Base-by-base conservation (phyloP, 73 alveolate species). In the Paraurostyla sp. region DNA sequence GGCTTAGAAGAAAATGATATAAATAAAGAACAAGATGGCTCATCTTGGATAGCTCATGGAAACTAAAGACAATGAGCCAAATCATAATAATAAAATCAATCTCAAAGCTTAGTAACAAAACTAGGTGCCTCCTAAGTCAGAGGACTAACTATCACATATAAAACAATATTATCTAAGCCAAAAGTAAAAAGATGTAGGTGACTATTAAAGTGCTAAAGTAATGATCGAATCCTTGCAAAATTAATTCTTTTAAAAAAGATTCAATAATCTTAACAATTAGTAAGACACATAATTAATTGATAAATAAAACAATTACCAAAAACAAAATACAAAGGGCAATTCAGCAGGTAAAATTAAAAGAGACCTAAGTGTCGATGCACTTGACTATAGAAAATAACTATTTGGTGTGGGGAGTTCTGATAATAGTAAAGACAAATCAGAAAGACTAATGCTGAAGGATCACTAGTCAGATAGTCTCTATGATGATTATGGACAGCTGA, bases 391-490 rank as follows among this genome's bases (percentile, higher is more conserved):
- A 27, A 60, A 60, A 29, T 27, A 60, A 23, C 4, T 60, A 60
- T 60, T 30, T 29, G 78, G 78, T 9, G 78, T 60, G 9, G 50
- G 78, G 13, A 60, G 78, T 27, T 60, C 78, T 3, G 78, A 60
- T 4, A 60, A 60, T 29, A 29, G 40, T 27, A 60, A 60, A 60
- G 78, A 60, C 32, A 60, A 60, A 9, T 3, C 7, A 4, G 78
- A 60, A 30, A 60, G 78, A 30, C n/a, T n/a, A n/a, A 60, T 29
- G 25, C 9, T 27, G 4, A 3, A 16, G 25, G 23, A 60, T 60
- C 50, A 60, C 13, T 7, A n/a, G n/a, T n/a, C n/a, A n/a, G n/a
- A n/a, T n/a, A n/a, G n/a, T n/a, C n/a, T n/a, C n/a, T n/a, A n/a
- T n/a, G n/a, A n/a, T n/a, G n/a, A n/a, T n/a, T n/a, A n/a, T n/a